phyloP scores from a whole-genome alignment of 345 rosid genomes.

The Crucihimalaya himalaica region DNA sequence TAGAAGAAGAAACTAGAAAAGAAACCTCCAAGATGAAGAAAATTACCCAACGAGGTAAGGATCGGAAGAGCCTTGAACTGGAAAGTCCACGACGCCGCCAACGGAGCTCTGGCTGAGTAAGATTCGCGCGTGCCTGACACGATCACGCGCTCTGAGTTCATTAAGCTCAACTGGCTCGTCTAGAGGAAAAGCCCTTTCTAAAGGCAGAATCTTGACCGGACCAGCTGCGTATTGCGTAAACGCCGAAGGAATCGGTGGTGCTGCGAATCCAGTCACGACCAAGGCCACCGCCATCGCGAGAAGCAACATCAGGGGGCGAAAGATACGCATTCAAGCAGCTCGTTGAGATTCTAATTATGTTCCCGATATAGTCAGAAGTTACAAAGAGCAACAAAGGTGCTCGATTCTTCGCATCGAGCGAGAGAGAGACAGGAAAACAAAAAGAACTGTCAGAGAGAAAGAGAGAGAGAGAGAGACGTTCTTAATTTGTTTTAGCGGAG shows the following conservation, averaged over 20 bases:
- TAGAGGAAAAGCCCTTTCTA: constrained; percentile 71
- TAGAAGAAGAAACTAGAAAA: constrained; percentile 18
- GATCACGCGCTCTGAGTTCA: constrained; percentile 68
- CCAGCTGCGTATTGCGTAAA: constrained; percentile 36
- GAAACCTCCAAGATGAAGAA: constrained; percentile 1
- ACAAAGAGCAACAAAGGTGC: constrained; percentile 19
- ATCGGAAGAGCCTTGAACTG: constrained; percentile 89
- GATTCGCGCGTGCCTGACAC: constrained; percentile 69
- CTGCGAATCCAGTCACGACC: constrained; percentile 17
- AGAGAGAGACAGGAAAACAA: constrained; percentile 21
- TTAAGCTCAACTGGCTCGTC: constrained; percentile 52
- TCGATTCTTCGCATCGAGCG: constrained; percentile 46
- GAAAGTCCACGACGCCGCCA: constrained; percentile 46
- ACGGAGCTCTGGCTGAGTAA: constrained; percentile 69
- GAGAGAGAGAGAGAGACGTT: constrained; percentile 28
- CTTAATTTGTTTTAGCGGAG: constrained; percentile 27
- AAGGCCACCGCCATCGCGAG: constrained; percentile 14
- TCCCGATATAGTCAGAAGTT: constrained; percentile 12
- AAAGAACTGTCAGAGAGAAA: constrained; percentile 24
- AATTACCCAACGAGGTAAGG: constrained; percentile 78
- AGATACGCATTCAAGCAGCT: constrained; percentile 44
- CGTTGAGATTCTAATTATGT: neutral
- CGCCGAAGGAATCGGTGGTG: constrained; percentile 21
- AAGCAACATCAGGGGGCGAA: constrained; percentile 29
- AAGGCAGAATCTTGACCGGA: constrained; percentile 46